Conservation (phyloP, 345 rosid species). For the Rhodomyrtus tomentosa region DNA sequence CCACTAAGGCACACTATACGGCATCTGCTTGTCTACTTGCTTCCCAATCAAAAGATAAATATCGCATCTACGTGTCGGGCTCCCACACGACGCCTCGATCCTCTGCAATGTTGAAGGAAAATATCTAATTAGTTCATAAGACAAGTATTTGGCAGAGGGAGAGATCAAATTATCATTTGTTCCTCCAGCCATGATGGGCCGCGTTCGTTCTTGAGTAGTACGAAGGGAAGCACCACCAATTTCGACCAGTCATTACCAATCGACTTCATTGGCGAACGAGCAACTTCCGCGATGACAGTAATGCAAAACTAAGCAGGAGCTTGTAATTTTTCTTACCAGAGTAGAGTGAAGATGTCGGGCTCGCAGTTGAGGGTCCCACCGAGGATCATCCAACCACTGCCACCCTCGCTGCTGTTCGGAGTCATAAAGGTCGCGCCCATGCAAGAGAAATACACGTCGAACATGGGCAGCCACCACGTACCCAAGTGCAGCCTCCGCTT, state of each 20-base stretch:
- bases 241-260: not conserved
- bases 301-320: too few species aligned
- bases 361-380: not conserved
- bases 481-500: not conserved
- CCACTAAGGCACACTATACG: not conserved
- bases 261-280: too few species aligned
- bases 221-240: not conserved
- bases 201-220: not conserved
- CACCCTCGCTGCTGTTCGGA: not conserved
- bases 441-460: not conserved
- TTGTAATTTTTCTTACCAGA: not conserved
- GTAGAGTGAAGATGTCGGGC: not conserved
- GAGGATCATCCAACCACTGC: not conserved
- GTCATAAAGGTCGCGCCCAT: not conserved
- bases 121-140: not conserved
- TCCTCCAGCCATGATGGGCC: not conserved
- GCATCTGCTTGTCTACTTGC: not conserved
- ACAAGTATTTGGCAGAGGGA: not conserved
- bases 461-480: not conserved
- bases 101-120: constrained; percentile 20
- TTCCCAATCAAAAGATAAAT: not conserved
- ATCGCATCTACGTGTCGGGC: constrained; percentile 19
- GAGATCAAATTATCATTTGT: not conserved
- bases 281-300: not conserved
- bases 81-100: constrained; percentile 43